phyloP scores from a whole-genome alignment of 108 stramenopile species.

The Stephanodiscus minutulus region DNA sequence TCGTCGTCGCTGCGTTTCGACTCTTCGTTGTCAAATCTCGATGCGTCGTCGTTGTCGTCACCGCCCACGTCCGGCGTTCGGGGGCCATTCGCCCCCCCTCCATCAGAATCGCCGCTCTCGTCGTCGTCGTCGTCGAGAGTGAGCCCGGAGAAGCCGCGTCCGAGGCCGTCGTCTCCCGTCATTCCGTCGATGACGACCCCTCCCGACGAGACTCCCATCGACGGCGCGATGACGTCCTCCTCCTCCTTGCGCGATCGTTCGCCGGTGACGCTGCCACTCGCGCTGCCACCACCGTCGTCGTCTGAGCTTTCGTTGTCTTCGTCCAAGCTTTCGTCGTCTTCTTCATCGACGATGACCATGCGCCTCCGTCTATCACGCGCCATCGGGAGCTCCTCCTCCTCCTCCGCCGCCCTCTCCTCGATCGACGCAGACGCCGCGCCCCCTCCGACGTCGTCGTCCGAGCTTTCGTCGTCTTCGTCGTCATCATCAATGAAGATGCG shows the following conservation, averaged over 20 bases:
- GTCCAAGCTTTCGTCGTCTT: conserved; percentile 1
- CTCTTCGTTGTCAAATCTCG: neutral
- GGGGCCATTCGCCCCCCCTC: neutral
- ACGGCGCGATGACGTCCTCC: neutral
- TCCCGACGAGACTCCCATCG: neutral
- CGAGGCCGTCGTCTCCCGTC: neutral
- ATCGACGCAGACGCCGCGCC: conserved; percentile 3
- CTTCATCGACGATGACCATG: neutral
- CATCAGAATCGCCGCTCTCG: neutral
- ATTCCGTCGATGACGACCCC: conserved; percentile 2
- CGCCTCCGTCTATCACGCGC: neutral
- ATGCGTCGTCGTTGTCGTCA: conserved; percentile 6
- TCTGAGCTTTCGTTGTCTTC: neutral
- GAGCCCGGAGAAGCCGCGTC: conserved; percentile 3
- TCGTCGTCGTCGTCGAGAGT: conserved; percentile 13
- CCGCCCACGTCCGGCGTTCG: neutral
- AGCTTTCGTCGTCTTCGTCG: conserved; percentile 6
- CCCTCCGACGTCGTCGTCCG: neutral
- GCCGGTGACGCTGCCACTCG: neutral
- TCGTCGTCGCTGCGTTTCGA: conserved; percentile 27
- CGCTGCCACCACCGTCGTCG: neutral
- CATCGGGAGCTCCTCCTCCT: conserved; percentile 4
- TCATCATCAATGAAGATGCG: too few species aligned
- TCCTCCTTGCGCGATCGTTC: neutral
- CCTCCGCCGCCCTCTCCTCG: neutral